phyloP scores from a whole-genome alignment of 345 rosid species.

The Sonneratia alba region DNA sequence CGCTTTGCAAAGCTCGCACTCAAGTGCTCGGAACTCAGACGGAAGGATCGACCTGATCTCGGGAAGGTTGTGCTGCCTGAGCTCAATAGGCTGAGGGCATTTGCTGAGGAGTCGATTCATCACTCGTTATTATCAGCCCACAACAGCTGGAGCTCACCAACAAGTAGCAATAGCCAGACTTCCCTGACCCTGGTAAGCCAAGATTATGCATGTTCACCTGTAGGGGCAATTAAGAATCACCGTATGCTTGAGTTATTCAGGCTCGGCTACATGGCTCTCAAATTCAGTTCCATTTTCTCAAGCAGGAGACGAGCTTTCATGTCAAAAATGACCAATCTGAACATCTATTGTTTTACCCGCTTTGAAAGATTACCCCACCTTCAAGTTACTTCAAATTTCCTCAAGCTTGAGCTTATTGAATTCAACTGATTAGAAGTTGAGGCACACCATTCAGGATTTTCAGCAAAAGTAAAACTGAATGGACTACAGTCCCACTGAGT shows the following conservation, averaged over 20 bases:
- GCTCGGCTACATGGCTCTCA: neutral
- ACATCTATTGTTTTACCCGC: too few relatives aligned
- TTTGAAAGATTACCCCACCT: too few relatives aligned
- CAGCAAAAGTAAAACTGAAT: neutral
- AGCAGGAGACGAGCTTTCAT: too few relatives aligned
- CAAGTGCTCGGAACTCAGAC: slow-evolving; percentile 16
- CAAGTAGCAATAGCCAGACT: slow-evolving; percentile 8
- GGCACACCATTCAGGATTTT: neutral
- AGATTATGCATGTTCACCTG: slow-evolving; percentile 8
- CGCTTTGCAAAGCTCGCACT: slow-evolving; percentile 13
- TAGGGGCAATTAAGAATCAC: neutral
- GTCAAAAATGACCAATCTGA: too few relatives aligned
- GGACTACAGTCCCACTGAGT: neutral
- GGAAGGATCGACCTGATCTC: slow-evolving; percentile 18
- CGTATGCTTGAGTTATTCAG: neutral
- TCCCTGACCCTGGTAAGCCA: slow-evolving; percentile 12
- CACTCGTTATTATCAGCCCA: neutral
- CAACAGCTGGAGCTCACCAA: neutral
- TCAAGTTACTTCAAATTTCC: neutral
- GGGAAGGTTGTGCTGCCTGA: slow-evolving; percentile 11
- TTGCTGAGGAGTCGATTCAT: slow-evolving; percentile 7
- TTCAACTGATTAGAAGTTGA: neutral
- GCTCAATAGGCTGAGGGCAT: slow-evolving; percentile 11
- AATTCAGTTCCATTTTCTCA: neutral
- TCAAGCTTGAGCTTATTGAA: neutral